Conservation (phyloP, 2,329 filamentous ascomycete genomes). For the Pseudocercospora eumusae region DNA sequence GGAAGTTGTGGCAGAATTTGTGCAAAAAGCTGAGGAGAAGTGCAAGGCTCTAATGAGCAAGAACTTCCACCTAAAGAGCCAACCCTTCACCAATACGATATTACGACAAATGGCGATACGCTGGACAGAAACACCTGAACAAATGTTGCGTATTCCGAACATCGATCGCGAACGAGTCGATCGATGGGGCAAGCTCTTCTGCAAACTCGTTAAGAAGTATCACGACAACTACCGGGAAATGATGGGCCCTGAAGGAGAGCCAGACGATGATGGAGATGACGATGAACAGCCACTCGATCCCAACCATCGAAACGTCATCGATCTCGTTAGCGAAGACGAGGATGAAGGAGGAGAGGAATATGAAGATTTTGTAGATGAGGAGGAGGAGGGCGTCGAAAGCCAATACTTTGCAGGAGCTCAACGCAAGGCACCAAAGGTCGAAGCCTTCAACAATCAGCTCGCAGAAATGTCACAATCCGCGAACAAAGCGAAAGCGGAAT, state of each 20-base stretch:
- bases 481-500: constrained; percentile 7
- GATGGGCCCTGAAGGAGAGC: constrained; percentile 41
- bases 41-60: constrained; percentile 64
- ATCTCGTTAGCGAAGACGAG: constrained; percentile 48
- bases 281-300: constrained; percentile 49
- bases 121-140: constrained; percentile 62
- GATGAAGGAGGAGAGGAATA: constrained; percentile 30
- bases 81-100: constrained; percentile 67
- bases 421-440: neutral
- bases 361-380: constrained; percentile 3
- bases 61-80: constrained; percentile 55
- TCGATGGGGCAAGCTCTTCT: constrained; percentile 62
- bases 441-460: constrained; percentile 1
- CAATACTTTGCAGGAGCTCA: constrained; percentile 2
- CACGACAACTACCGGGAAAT: constrained; percentile 42
- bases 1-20: constrained; percentile 65
- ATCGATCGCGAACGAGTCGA: constrained; percentile 65
- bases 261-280: constrained; percentile 46
- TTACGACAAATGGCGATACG: constrained; percentile 72
- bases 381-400: constrained; percentile 13
- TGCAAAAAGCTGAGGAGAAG: constrained; percentile 60
- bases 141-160: constrained; percentile 64
- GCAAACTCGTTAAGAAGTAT: constrained; percentile 56
- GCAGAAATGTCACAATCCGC: constrained; percentile 5
- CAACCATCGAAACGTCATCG: constrained; percentile 53